Base-by-base conservation (phyloP, 2,329 filamentous ascomycete genomes). In the Parastagonospora nodorum region DNA sequence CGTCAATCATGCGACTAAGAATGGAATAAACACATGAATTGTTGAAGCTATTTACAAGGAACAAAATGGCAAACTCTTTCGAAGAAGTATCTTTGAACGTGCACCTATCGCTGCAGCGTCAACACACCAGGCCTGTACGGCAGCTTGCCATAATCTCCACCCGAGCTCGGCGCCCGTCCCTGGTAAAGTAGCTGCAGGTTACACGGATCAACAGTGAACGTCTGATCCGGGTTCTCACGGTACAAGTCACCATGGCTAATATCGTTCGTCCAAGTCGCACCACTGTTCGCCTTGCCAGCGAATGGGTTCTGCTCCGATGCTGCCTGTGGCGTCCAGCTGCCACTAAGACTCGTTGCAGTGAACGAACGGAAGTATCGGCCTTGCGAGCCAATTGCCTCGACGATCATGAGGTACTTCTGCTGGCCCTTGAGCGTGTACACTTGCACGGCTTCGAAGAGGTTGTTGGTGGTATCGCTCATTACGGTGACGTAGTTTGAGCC, bases 281-380 rank as follows among this genome's bases (percentile, higher is more conserved):
- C 85, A 43, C 80, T 86, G 73, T 88, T 88, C 27, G 79, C 82
- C 74, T 85, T 85, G 60, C 86, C 83, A n/a, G 85, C 85, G 52
- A 88, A 88, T 0, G 86, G 84, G n/a, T 69, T 74, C 58, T 63
- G 69, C 74, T 88, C 85, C 11, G 62, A 78, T 1, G 75, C 74
- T 1, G 84, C 82, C 61, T 87, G 80, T 8, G 78, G 57, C 0
- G 82, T 85, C 85, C 85, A 88, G 4, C 68, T 44, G 8, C 85
- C 86, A 31, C 67, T 64, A 8, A 88, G 76, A 60, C 75, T 81
- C 37, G 74, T 78, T 11, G 86, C 82, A 0, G 84, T 87, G 75
- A 84, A 88, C 0, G 84, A 87, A 50, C 85, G 84, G 80, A 88
- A 88, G 71, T 82, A 88, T 2, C 86, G 79, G 1, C 85, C 85